Evolutionary conservation across 352 stramenopile genomes (phyloP), one percentile per base, ranked within the genome.

Genomic region (Globisporangium yorkense): DNA sequence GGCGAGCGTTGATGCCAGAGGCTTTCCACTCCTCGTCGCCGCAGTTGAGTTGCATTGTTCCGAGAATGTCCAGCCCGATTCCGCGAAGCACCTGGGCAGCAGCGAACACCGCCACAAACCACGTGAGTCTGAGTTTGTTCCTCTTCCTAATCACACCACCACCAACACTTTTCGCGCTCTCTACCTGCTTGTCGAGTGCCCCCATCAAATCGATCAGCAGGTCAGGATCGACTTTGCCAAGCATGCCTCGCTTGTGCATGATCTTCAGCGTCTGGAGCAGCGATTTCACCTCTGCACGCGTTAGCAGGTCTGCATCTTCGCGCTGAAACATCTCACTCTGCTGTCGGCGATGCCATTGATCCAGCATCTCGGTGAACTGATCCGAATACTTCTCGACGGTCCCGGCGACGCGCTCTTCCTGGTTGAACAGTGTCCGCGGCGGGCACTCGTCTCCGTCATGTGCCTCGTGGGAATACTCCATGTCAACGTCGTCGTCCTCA

Each of bases 311-410:
- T 52, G 72, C 44, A 1, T 54, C 51, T 29, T 76, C 61, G 15
- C 35, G 44, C 33, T 77, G 66, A 43, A 76, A 70, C 18, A 24
- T 46, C 2, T 68, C 61, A 18, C 39, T 49, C 53, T 72, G 68
- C 57, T 77, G 74, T 2, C 76, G 69, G 39, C 65, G 48, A 12
- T 66, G 62, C n/a, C 70, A 62, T 5, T 70, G 58, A 6, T 77
- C 61, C 56, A 87, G 27, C 15, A 90, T 57, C 39, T 60, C 68
- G 16, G 65, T 63, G 27, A 94, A 39, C 31, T 74, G 56, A 5
- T 80, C 76, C 0, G 75, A 73, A 59, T 90, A 90, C 48, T 90
- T 91, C 35, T 83, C 80, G 1, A 92, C 66, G 24, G 59, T 81
- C 21, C 80, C 78, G 1, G 80, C 70, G 45, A 81, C 65, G 0